These are phyloP conservation scores for Phyllosticta citribraziliensis DNA, from an alignment of 2,329 filamentous ascomycete species.

Conservation along the genomic window DNA sequence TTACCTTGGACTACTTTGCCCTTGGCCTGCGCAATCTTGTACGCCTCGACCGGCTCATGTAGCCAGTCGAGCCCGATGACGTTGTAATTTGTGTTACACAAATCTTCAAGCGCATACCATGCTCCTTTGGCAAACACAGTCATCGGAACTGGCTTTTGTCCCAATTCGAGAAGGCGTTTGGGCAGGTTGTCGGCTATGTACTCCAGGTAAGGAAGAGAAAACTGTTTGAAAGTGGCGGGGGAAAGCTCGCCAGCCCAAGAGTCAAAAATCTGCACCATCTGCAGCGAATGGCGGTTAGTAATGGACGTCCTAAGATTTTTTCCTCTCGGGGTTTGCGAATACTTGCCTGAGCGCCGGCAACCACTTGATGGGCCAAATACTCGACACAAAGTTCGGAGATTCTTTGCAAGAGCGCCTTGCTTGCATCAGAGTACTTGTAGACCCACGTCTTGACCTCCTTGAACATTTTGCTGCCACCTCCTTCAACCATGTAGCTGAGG, in stretches of 20 bases:
- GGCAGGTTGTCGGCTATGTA: constrained; percentile 79
- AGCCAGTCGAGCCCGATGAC: constrained; percentile 94
- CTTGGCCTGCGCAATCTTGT: constrained; percentile 59
- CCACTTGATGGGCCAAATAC: constrained; percentile 83
- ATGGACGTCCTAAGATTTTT: background rate
- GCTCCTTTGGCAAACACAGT: constrained; percentile 97
- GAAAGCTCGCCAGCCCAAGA: constrained; percentile 95
- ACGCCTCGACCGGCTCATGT: constrained; percentile 76
- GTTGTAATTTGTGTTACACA: constrained; percentile 83
- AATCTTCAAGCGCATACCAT: constrained; percentile 83
- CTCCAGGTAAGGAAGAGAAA: constrained; percentile 76
- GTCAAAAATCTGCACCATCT: constrained; percentile 93
- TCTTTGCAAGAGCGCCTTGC: constrained; percentile 75
- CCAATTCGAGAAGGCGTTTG: constrained; percentile 60
- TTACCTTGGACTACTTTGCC: constrained; percentile 86
- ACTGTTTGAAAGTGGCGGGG: constrained; percentile 70
- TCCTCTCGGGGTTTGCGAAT: constrained; percentile 13
- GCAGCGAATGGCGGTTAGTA: background rate
- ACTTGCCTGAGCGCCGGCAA: constrained; percentile 75
- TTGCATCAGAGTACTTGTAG: constrained; percentile 74
- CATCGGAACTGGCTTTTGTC: constrained; percentile 79
- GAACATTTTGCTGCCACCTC: constrained; percentile 91
- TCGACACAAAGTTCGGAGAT: constrained; percentile 93
- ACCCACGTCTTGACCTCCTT: constrained; percentile 94
- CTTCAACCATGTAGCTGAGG: constrained; percentile 98